Base-by-base conservation (phyloP, 345 rosid species). In the Boechera stricta region DNA sequence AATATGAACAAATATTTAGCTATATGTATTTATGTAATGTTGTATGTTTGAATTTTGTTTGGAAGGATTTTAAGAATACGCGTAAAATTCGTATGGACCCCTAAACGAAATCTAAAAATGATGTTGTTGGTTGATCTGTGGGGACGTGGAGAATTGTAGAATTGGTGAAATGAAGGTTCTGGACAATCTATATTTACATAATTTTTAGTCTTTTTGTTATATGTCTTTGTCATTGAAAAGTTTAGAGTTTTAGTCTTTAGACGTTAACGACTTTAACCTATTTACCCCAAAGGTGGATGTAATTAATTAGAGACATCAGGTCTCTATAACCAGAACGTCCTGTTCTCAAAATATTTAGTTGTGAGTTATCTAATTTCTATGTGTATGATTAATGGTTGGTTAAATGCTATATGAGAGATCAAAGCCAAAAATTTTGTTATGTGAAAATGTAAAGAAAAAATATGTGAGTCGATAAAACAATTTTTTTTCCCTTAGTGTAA, bases 41-140 rank as follows among this genome's bases (percentile, higher is more conserved):
- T 54, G n/a, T 53, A 47, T 28, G 67, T 59, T 48, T 39, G 11
- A 67, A 59, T 12, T 39, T 58, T 59, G 67, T 10, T 52, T 39
- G 62, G 64, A 29, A 24, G 42, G 74, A 6, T 76, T 26, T 28
- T 38, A 39, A 58, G 78, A 57, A 35, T 6, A 57, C 53, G 55
- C 45, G 53, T 59, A 49, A 53, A 59, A 38, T 41, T 39, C 18
- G 18, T 24, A 44, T 41, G 74, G 74, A 68, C 74, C 79, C 54
- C 60, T 11, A 26, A 58, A 48, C 41, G 57, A 39, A 66, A 26
- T 74, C 64, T 47, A 57, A 32, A 21, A 66, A 45, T 65, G 66
- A 52, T 65, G 72, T 35, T 65, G 57, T 39, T 58, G 67, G 59
- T 39, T 58, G 67, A 75, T 67, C 0, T 24, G 67, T 58, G 59